Conservation (phyloP, 441 rosid genomes). For the Erodium moschatum region DNA sequence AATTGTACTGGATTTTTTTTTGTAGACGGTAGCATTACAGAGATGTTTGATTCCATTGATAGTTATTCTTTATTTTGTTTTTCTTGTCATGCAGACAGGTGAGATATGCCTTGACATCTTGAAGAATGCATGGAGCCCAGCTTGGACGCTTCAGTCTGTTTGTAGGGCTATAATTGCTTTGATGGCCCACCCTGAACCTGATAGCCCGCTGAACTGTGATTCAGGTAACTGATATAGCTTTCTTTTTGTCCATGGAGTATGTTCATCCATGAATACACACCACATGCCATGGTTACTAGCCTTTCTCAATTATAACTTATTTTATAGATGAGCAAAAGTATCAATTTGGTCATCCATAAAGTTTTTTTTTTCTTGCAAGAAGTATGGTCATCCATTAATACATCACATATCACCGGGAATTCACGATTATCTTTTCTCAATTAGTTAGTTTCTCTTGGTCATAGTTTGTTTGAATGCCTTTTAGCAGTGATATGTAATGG, state of each 20-base stretch:
- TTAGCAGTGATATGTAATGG: background rate
- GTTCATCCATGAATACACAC: background rate
- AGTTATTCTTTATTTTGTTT: conserved; percentile 5
- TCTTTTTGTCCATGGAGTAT: conserved; percentile 6
- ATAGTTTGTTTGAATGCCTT: background rate
- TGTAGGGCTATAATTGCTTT: conserved; percentile 93
- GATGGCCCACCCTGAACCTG: conserved; percentile 98
- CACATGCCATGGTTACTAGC: background rate
- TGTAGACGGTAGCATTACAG: background rate
- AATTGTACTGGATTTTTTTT: background rate
- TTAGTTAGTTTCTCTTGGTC: background rate
- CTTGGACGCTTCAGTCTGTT: conserved; percentile 85
- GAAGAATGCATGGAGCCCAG: conserved; percentile 99
- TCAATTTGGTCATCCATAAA: background rate
- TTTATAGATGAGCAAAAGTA: background rate
- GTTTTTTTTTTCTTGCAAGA: background rate
- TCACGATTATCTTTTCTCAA: background rate
- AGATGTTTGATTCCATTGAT: conserved; percentile 10
- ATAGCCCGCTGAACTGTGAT: conserved; percentile 95
- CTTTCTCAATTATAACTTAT: background rate
- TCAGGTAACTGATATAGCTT: conserved; percentile 43
- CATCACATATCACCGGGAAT: background rate
- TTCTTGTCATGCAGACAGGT: conserved; percentile 48
- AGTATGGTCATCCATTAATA: background rate
- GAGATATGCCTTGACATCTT: conserved; percentile 94